These are phyloP conservation scores for Pythium chondricola DNA, from an alignment of 352 stramenopile species.

Conservation along the genomic window DNA sequence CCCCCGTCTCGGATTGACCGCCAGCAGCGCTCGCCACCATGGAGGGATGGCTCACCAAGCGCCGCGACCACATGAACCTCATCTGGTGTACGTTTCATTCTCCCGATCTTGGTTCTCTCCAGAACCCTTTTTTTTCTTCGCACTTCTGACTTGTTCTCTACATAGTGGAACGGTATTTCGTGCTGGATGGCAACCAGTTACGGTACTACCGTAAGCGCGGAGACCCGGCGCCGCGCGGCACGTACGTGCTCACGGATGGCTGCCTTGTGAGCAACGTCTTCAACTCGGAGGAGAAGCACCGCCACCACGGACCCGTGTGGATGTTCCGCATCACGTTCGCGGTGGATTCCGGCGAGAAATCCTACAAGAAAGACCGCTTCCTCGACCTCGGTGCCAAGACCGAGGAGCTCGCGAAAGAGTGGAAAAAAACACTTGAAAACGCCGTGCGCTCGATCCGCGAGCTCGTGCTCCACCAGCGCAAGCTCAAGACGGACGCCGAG, in stretches of 20 bases:
- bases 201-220: slow-evolving; percentile 85
- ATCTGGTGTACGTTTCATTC: slow-evolving; percentile 69
- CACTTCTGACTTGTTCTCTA: slow-evolving; percentile 7
- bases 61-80: slow-evolving; percentile 87
- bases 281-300: slow-evolving; percentile 87
- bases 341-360: slow-evolving; percentile 69
- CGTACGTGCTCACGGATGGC: slow-evolving; percentile 79
- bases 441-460: slow-evolving; percentile 70
- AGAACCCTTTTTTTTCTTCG: not conserved
- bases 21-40: slow-evolving; percentile 36
- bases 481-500: slow-evolving; percentile 70
- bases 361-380: slow-evolving; percentile 87
- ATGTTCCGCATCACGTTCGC: slow-evolving; percentile 89
- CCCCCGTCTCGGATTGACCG: too few relatives aligned
- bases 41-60: slow-evolving; percentile 87
- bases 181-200: slow-evolving; percentile 81
- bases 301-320: slow-evolving; percentile 80
- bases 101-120: not conserved
- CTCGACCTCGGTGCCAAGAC: slow-evolving; percentile 83
- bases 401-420: slow-evolving; percentile 72
- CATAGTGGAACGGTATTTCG: slow-evolving; percentile 81
- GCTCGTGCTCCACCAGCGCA: slow-evolving; percentile 64
- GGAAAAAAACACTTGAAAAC: slow-evolving; percentile 76
- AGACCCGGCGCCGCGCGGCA: slow-evolving; percentile 71
- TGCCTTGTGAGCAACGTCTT: slow-evolving; percentile 77